Conservation (phyloP, 2,329 filamentous ascomycete species). For the Torrubiellomyces zombiae region DNA sequence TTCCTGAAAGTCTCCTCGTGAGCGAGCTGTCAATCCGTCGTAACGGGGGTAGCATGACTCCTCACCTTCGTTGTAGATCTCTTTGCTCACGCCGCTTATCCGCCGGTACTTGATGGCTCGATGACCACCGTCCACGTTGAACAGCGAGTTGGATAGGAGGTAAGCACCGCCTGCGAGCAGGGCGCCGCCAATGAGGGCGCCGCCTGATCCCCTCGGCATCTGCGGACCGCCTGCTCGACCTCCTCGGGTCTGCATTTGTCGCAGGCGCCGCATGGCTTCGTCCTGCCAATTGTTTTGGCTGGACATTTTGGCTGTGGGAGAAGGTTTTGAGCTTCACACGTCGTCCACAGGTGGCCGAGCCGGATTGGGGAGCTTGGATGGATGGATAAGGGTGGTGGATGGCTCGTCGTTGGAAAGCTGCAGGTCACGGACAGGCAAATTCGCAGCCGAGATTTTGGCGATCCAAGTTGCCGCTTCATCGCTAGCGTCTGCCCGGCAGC, state of each 20-base stretch:
- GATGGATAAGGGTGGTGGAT: no score
- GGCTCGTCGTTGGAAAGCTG: no score
- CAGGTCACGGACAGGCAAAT: no score
- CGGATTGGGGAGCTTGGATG: slow-evolving; percentile 1
- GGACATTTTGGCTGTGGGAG: slow-evolving; percentile 18
- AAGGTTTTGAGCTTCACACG: no score
- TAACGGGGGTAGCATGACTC: no score
- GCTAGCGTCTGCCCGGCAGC: no score
- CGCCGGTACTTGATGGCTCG: slow-evolving; percentile 97
- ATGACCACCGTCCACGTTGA: slow-evolving; percentile 93
- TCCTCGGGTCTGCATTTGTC: slow-evolving; percentile 28
- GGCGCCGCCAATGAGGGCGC: slow-evolving; percentile 22
- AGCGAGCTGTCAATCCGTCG: slow-evolving; percentile 6
- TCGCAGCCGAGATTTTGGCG: slow-evolving; percentile 3
- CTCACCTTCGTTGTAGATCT: slow-evolving; percentile 88
- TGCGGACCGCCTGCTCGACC: slow-evolving; percentile 26
- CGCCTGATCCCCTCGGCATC: slow-evolving; percentile 21
- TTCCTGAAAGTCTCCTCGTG: slow-evolving; percentile 46
- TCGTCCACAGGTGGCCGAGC: neutral
- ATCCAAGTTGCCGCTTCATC: slow-evolving; percentile 1
- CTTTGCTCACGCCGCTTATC: slow-evolving; percentile 80
- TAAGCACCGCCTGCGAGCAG: slow-evolving; percentile 32
- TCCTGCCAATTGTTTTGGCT: slow-evolving; percentile 25
- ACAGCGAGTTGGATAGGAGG: slow-evolving; percentile 43
- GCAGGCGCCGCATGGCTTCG: slow-evolving; percentile 33